phyloP scores from a whole-genome alignment of 148 eudicot species.

The Heliosperma pusillum region DNA sequence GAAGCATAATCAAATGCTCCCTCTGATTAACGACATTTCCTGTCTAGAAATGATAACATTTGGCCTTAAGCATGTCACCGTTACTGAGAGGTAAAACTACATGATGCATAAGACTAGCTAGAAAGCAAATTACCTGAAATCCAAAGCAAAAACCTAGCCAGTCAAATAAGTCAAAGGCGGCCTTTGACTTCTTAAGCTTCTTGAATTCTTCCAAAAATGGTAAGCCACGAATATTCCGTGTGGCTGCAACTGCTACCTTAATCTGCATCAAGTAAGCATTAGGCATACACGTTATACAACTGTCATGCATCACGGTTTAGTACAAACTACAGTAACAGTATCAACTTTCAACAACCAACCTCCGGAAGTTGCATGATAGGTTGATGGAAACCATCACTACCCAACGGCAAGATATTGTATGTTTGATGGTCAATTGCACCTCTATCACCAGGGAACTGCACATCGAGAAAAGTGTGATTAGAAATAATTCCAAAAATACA shows the following conservation, averaged over 20 bases:
- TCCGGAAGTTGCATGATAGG: slow-evolving; percentile 92
- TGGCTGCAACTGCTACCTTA: slow-evolving; percentile 73
- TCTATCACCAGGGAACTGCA: slow-evolving; percentile 68
- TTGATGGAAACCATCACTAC: slow-evolving; percentile 77
- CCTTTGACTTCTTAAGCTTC: slow-evolving; percentile 34
- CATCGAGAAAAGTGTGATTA: slow-evolving; percentile 12
- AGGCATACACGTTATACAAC: not conserved
- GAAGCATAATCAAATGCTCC: slow-evolving; percentile 87
- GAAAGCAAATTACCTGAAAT: slow-evolving; percentile 58
- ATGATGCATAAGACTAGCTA: not conserved
- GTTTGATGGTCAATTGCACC: slow-evolving; percentile 49
- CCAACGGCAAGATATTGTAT: slow-evolving; percentile 91
- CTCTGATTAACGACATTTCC: slow-evolving; percentile 91
- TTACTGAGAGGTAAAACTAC: not conserved
- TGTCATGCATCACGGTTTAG: not conserved
- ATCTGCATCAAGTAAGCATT: slow-evolving; percentile 47
- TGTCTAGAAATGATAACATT: slow-evolving; percentile 38
- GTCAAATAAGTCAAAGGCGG: slow-evolving; percentile 64
- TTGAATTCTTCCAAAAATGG: slow-evolving; percentile 66
- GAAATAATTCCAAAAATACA: slow-evolving; percentile 12
- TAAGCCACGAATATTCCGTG: slow-evolving; percentile 70
- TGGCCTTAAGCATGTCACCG: not conserved
- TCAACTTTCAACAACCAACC: slow-evolving; percentile 47
- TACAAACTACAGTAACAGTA: not conserved
- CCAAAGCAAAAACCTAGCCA: slow-evolving; percentile 85